A percentile compares a stretch with the other conserved stretches of the same genome.
Evolutionary conservation across 192 early-diverging fungal genomes (phyloP).

Genomic region (Rhizophagus sp.): DNA sequence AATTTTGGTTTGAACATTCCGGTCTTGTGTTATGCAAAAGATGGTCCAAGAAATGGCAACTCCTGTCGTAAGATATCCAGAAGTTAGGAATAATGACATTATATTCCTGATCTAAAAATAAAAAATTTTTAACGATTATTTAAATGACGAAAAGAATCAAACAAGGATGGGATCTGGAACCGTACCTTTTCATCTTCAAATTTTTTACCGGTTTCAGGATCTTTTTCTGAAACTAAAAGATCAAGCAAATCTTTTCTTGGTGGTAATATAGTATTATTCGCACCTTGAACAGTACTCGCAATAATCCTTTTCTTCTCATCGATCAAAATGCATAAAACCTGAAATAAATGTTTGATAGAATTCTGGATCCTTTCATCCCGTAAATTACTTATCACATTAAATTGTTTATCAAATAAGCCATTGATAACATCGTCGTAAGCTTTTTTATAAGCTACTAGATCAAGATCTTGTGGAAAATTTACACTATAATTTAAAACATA

Average conservation of each 20-base stretch:
- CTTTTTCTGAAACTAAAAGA: no score
- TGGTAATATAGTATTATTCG: no score
- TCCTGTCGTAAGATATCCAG: background rate
- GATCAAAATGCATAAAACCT: no score
- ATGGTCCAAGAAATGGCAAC: background rate
- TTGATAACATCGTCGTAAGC: background rate
- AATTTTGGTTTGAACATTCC: background rate
- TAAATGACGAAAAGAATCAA: no score
- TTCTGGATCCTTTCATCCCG: background rate
- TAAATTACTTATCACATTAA: background rate
- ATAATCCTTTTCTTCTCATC: no score
- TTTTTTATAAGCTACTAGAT: background rate
- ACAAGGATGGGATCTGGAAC: no score
- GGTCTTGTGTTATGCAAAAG: background rate
- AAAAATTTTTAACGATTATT: no score
- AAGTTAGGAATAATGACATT: background rate
- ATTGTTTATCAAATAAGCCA: constrained; percentile 6
- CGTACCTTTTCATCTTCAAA: no score
- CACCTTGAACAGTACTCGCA: no score
- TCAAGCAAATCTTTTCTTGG: no score
- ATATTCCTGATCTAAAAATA: background rate
- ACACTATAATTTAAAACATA: no score
- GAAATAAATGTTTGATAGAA: background rate
- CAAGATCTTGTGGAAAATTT: background rate
- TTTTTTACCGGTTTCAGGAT: no score